Base-by-base conservation (phyloP, 2,329 filamentous ascomycete genomes). In the Ophiostoma ulmi region DNA sequence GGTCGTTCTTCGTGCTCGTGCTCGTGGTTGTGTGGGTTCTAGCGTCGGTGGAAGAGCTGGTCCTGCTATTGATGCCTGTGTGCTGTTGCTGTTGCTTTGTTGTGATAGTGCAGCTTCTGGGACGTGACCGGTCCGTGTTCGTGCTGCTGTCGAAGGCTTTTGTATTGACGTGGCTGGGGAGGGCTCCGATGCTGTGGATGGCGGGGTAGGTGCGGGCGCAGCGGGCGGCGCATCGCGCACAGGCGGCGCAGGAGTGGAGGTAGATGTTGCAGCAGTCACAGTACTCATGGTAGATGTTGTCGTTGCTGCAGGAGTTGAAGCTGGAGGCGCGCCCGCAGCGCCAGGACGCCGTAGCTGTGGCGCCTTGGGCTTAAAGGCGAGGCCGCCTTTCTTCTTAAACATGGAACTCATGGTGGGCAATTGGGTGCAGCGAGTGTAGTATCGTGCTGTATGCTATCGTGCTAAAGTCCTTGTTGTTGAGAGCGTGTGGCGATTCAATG, bases 281-380 rank as follows among this genome's bases (percentile, higher is more conserved):
- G 63, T 20, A 13, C 35, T 22, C 3, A 44, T 22, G 13, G 68
- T 14, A 14, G 44, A 36, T 39, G 69, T 13, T 7, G 48, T 48
- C 48, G 66, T 17, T n/a, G 65, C 41, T 22, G 66, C 26, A 3
- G 67, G 38, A n/a, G 68, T 11, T 79, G 58, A 35, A 17, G 77
- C 71, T 77, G 81, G 78, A 8, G 71, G 22, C 70, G 81, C 80
- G 73, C 82, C 81, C 73, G 83, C 81, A 72, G 85, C 71, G n/a
- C 39, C 83, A 76, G 70, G 36, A 7, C 88, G 86, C 74, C 83
- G 82, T 44, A 68, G 65, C 10, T 80, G 78, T 41, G 86, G 87
- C 74, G 86, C 86, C 81, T 91, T 92, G 64, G 90, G 90, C 78
- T 91, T 91, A 81, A 93, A 92, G 80, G 83, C 83, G 71, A 84